These are phyloP conservation scores for Apophysomyces variabilis DNA, from an alignment of 371 early-diverging fungal genomes.

Conservation along the genomic window DNA sequence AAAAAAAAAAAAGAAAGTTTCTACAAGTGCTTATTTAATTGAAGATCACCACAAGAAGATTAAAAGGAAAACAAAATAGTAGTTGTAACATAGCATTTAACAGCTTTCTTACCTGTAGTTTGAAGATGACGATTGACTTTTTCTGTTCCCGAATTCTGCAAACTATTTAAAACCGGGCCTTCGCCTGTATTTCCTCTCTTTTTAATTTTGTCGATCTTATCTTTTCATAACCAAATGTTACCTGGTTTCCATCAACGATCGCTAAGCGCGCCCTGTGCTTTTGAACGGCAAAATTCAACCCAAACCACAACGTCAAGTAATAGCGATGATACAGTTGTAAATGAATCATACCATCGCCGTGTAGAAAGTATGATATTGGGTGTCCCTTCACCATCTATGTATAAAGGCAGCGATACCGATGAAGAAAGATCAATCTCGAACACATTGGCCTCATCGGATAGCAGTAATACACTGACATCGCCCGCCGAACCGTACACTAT, in stretches of 20 bases:
- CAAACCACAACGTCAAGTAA: background rate
- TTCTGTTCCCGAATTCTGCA: slow-evolving; percentile 12
- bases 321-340: background rate
- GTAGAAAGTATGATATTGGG: background rate
- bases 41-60: too few species aligned
- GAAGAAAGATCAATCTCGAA: background rate
- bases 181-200: background rate
- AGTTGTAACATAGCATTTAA: background rate
- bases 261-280: slow-evolving; percentile 3
- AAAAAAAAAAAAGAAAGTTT: background rate
- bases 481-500: slow-evolving; percentile 18
- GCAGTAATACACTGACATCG: background rate
- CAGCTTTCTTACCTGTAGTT: slow-evolving; percentile 6
- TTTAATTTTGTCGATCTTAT: slow-evolving; percentile 6
- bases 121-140: background rate
- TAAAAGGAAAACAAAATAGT: background rate
- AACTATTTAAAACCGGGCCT: slow-evolving; percentile 10
- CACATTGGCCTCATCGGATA: background rate
- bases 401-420: background rate
- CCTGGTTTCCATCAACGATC: slow-evolving; percentile 8
- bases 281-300: background rate
- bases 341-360: background rate
- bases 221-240: background rate
- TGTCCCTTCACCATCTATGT: background rate
- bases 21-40: background rate